A percentile compares a stretch with the other conserved stretches of the same genome.
phyloP scores from a whole-genome alignment of 2,329 filamentous ascomycete genomes.

The Curvularia sp. region DNA sequence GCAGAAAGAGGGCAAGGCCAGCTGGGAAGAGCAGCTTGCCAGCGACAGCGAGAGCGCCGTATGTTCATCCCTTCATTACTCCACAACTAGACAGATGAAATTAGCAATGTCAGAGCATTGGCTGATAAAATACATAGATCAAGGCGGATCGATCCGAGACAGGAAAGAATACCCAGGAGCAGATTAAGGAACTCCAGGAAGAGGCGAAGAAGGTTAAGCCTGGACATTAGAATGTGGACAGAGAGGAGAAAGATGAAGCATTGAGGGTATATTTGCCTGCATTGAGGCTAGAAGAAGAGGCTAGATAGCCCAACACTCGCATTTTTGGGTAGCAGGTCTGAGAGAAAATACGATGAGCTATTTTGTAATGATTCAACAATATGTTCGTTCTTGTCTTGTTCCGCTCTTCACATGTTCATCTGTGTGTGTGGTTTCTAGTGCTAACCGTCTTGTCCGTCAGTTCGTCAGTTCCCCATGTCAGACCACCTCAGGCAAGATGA shows the following conservation, averaged over 20 bases:
- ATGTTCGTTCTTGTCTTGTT: background rate
- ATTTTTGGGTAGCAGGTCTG: background rate
- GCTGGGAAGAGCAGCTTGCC: constrained; percentile 55
- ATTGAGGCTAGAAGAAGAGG: background rate
- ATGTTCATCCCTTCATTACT: constrained; percentile 18
- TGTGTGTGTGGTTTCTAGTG: background rate
- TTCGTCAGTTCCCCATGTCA: background rate
- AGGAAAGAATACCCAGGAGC: constrained; percentile 46
- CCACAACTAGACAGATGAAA: too few relatives aligned
- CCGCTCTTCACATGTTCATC: background rate
- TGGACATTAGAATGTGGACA: background rate
- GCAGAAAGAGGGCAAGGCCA: constrained; percentile 53
- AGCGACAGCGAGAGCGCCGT: constrained; percentile 53
- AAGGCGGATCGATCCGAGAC: constrained; percentile 55
- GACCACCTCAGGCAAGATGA: background rate
- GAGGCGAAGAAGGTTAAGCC: constrained; percentile 47
- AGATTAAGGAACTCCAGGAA: constrained; percentile 57
- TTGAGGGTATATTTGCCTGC: background rate
- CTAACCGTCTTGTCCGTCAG: background rate
- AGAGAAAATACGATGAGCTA: constrained; percentile 1
- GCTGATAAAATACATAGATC: constrained; percentile 34
- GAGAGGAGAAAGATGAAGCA: background rate
- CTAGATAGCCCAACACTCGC: background rate
- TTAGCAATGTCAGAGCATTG: background rate
- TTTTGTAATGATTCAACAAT: constrained; percentile 10